These are phyloP conservation scores for Russula lepida DNA, from an alignment of 768 basidiomycete species.

Conservation along the genomic window DNA sequence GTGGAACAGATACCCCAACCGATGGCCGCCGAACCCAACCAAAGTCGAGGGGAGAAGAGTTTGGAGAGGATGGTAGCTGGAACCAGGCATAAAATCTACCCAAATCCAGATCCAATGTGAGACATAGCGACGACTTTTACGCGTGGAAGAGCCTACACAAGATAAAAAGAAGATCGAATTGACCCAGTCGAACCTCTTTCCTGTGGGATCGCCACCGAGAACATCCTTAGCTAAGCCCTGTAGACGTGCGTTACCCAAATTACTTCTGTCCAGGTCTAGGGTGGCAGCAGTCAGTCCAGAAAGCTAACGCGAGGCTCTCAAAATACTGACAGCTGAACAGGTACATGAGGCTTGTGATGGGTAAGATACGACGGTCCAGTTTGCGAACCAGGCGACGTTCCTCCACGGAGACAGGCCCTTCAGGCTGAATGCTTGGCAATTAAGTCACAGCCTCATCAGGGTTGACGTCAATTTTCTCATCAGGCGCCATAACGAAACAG, in stretches of 20 bases:
- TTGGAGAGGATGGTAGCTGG: slow-evolving; percentile 62
- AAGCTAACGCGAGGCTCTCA: background rate
- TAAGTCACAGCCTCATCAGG: background rate
- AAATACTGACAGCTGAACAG: slow-evolving; percentile 59
- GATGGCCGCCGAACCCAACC: slow-evolving; percentile 55
- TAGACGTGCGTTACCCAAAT: slow-evolving; percentile 71
- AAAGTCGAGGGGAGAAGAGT: slow-evolving; percentile 56
- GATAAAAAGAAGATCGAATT: slow-evolving; percentile 74
- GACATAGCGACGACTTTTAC: background rate
- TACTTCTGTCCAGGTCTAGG: slow-evolving; percentile 60
- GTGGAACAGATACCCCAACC: slow-evolving; percentile 76
- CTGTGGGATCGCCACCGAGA: slow-evolving; percentile 60
- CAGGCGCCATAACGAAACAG: background rate
- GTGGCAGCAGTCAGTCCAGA: background rate
- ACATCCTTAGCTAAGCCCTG: slow-evolving; percentile 58
- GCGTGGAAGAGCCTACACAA: slow-evolving; percentile 40
- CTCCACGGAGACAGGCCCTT: slow-evolving; percentile 24
- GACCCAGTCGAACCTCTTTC: slow-evolving; percentile 67
- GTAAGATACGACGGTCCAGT: slow-evolving; percentile 58
- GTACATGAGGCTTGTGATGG: slow-evolving; percentile 65
- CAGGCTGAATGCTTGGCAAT: background rate
- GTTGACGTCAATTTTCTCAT: slow-evolving; percentile 3
- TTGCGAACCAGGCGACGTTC: slow-evolving; percentile 53
- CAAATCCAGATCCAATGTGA: background rate
- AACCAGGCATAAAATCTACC: slow-evolving; percentile 59